Evolutionary conservation across 2,329 filamentous ascomycete genomes (phyloP).

Genomic region (Didymellaceae sp.): DNA sequence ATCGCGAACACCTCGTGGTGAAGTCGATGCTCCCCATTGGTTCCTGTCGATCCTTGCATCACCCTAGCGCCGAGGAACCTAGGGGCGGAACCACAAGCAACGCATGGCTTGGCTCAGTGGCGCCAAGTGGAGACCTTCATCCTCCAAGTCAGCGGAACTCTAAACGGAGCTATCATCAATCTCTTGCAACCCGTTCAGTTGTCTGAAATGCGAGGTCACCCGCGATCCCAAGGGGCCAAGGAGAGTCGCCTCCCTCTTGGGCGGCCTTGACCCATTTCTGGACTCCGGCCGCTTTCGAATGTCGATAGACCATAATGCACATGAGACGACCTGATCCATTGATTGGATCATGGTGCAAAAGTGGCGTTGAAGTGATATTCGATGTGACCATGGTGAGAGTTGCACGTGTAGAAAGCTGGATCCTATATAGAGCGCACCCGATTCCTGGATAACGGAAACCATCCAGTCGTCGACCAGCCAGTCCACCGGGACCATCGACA

Average conservation of each 20-base stretch:
- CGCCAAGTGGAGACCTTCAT: slow-evolving; percentile 26
- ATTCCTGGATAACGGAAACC: slow-evolving; percentile 5
- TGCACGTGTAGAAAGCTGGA: slow-evolving; percentile 1
- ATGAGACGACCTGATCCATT: slow-evolving; percentile 18
- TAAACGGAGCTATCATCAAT: slow-evolving; percentile 11
- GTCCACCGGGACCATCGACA: slow-evolving; percentile 16
- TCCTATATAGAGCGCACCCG: slow-evolving; percentile 25
- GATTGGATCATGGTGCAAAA: slow-evolving; percentile 18
- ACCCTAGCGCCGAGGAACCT: slow-evolving; percentile 14
- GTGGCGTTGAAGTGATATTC: slow-evolving; percentile 16
- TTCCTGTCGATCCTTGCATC: slow-evolving; percentile 4
- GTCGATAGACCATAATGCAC: slow-evolving; percentile 15
- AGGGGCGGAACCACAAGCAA: slow-evolving; percentile 24
- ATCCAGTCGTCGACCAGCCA: slow-evolving; percentile 17
- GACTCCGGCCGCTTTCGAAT: slow-evolving; percentile 11
- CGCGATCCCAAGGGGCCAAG: slow-evolving; percentile 25
- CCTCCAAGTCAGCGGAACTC: slow-evolving; percentile 21
- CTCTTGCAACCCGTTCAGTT: slow-evolving; percentile 5
- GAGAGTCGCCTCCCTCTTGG: background rate
- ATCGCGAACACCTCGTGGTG: slow-evolving; percentile 21
- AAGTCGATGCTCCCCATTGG: slow-evolving; percentile 18
- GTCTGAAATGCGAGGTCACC: slow-evolving; percentile 2
- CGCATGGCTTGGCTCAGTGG: slow-evolving; percentile 20
- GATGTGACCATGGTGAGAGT: slow-evolving; percentile 2
- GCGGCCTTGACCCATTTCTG: slow-evolving; percentile 2